Percentiles rank a stretch among this genome's conserved stretches.
phyloP scores from a whole-genome alignment of 306 rosid species.

The Myrica gale region DNA sequence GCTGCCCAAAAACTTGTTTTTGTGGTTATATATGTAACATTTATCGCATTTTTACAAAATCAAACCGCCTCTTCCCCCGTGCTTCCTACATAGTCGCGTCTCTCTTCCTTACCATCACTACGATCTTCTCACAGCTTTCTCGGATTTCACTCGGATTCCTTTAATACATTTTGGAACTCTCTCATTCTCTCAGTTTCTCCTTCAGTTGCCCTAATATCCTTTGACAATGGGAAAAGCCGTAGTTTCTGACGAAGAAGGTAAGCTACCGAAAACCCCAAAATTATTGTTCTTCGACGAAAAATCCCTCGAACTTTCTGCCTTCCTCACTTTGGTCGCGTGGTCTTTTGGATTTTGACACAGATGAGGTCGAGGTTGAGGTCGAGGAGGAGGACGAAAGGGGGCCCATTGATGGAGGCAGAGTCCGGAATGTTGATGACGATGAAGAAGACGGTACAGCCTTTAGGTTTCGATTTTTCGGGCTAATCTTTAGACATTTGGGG shows the following conservation, averaged over 20 bases:
- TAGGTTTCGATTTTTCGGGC: background rate
- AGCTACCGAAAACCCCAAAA: conserved; percentile 22
- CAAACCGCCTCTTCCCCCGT: too few species aligned
- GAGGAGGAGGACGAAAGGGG: conserved; percentile 73
- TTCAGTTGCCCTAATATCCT: background rate
- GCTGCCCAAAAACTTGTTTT: too few species aligned
- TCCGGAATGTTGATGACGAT: conserved; percentile 27
- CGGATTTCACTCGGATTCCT: too few species aligned
- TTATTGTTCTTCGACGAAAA: background rate
- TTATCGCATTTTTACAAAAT: too few species aligned
- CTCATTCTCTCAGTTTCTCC: too few species aligned
- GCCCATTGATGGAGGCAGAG: conserved; percentile 52
- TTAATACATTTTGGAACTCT: too few species aligned
- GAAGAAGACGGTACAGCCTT: conserved; percentile 23
- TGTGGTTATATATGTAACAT: too few species aligned
- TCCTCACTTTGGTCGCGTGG: conserved; percentile 21
- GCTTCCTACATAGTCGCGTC: too few species aligned
- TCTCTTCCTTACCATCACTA: too few species aligned
- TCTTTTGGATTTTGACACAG: conserved; percentile 41
- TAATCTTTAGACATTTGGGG: too few species aligned
- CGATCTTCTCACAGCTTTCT: too few species aligned
- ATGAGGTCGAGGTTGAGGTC: conserved; percentile 68
- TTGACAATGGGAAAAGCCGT: conserved; percentile 38
- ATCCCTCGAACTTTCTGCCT: background rate
- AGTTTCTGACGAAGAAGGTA: conserved; percentile 67